phyloP scores from a whole-genome alignment of 2,329 filamentous ascomycete genomes.

The Tolypocladium inflatum region DNA sequence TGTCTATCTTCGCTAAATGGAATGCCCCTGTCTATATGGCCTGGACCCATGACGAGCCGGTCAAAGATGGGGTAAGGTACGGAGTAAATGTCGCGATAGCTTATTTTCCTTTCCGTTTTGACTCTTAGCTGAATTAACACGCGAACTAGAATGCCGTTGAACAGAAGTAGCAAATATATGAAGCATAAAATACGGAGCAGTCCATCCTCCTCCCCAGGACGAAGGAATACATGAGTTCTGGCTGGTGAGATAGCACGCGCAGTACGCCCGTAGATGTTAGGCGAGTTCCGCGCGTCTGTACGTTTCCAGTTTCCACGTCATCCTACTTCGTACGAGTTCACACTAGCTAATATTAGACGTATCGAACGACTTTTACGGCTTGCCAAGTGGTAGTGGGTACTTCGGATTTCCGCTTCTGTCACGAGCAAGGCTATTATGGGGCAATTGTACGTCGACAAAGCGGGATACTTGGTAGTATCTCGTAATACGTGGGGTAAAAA shows the following conservation, averaged over 20 bases:
- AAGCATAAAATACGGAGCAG: not conserved
- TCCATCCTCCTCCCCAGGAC: not conserved
- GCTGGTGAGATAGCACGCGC: not conserved
- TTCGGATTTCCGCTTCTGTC: not conserved
- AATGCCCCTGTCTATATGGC: too few relatives aligned
- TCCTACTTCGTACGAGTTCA: not conserved
- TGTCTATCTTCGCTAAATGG: too few relatives aligned
- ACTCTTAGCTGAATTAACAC: too few relatives aligned
- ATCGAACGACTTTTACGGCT: not conserved
- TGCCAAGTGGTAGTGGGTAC: not conserved
- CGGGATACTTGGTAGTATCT: too few relatives aligned
- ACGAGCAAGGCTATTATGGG: not conserved
- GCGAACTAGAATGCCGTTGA: too few relatives aligned
- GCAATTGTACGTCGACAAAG: too few relatives aligned
- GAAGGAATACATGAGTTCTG: not conserved
- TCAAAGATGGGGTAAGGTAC: too few relatives aligned
- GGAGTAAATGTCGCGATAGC: too few relatives aligned
- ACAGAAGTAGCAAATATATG: not conserved
- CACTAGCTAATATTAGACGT: too few relatives aligned
- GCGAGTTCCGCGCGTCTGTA: not conserved
- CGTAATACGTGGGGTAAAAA: not conserved
- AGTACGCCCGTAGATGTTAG: not conserved
- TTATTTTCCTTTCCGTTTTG: too few relatives aligned
- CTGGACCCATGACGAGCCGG: too few relatives aligned
- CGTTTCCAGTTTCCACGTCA: not conserved